A percentile compares a stretch with the other conserved stretches of the same genome.
phyloP scores from a whole-genome alignment of 176 grass and related monocot genomes.

The Aegilops sharonensis region DNA sequence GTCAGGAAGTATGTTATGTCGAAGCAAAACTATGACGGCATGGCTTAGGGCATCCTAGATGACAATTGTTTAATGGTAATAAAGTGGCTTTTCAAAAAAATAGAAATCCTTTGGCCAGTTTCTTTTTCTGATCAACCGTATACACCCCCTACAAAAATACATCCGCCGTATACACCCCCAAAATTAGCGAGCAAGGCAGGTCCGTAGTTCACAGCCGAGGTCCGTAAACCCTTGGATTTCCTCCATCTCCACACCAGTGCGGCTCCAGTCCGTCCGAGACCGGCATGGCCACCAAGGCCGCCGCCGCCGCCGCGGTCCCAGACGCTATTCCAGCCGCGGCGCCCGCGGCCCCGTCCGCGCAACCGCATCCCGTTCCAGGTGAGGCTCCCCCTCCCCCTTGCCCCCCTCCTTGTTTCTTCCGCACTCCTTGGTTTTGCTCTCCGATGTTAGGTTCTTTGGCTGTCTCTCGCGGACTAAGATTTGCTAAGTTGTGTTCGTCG shows the following conservation, averaged over 20 bases:
- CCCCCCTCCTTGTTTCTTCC: background rate
- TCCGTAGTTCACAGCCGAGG: no score
- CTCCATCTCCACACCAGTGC: background rate
- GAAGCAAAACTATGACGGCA: no score
- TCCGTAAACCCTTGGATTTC: background rate
- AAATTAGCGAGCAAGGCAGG: no score
- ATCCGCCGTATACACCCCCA: no score
- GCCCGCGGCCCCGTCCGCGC: background rate
- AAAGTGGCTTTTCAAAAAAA: no score
- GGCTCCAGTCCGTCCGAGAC: background rate
- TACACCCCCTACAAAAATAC: no score
- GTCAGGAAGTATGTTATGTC: no score
- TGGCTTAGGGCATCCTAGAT: no score
- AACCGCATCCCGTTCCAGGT: slow-evolving; percentile 10
- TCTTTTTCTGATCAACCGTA: no score
- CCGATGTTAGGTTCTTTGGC: background rate
- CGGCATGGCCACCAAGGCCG: slow-evolving; percentile 6
- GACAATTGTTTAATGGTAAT: no score
- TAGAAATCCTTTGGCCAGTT: no score
- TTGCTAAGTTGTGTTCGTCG: background rate
- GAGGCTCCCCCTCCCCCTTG: background rate
- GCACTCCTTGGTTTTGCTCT: background rate
- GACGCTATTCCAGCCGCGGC: background rate
- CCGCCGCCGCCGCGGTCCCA: background rate
- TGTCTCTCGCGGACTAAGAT: background rate